Base-by-base conservation (phyloP, 208 protist species). In the Trypanosoma conorhini region DNA sequence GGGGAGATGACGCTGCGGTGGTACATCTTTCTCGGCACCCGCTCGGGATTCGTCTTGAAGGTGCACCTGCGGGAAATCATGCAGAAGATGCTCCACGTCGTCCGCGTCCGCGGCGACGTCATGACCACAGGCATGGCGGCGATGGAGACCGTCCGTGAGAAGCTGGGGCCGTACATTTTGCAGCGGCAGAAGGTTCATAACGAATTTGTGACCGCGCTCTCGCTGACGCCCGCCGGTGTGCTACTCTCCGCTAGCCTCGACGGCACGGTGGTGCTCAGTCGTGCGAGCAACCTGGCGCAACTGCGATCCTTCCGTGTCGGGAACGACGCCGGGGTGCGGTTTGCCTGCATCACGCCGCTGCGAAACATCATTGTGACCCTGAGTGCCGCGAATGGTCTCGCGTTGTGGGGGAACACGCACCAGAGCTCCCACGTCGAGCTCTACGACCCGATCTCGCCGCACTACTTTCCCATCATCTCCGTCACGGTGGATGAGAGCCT, bases 371-470 rank as follows among this genome's bases (percentile, higher is more conserved):
- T 77, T 58, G 57, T 77, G 10, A 77, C 72, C 10, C 28, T 77
- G 21, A 77, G 58, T 61, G 50, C 72, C 13, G 35, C 59, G 0
- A 87, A 87, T 62, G 67, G 62, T 30, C 35, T 83, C 30, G 77
- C 75, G n/a, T 52, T 81, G 31, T 83, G 59, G 67, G 70, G 82
- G 58, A 75, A 58, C 22, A 72, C 74, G 4, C 63, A 83, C 61
- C 69, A 72, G 48, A 59, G 74, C 60, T 76, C 75, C 5, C 48
- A 70, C 24, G 61, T 94, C 13, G 88, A 94, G 61, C 71, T 94
- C 38, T 89, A 88, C 72, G 88, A 94, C 56, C 83, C 88, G 0
- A 58, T 80, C 5, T 76, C 83, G 19, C 83, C 88, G n/a, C 88
- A 94, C 68, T 86, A 86, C 52, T 80, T 80, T 52, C 70, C 64